Percentiles rank a stretch among this genome's conserved stretches.
phyloP scores from a whole-genome alignment of 768 basidiomycete species.

The Boletales sp. region DNA sequence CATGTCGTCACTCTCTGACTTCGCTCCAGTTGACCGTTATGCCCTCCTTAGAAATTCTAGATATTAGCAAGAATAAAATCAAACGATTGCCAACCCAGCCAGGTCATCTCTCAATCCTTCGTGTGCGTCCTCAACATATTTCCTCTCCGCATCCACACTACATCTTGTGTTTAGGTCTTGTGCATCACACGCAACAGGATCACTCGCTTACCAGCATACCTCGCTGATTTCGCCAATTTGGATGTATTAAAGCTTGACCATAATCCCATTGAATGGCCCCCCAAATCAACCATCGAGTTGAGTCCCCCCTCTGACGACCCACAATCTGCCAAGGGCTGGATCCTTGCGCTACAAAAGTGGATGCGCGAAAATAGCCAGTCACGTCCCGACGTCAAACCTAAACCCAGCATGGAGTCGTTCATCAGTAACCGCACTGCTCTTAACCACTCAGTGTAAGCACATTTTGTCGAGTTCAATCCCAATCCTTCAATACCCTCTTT shows the following conservation, averaged over 20 bases:
- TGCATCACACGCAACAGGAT: constrained; percentile 86
- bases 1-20: constrained; percentile 11
- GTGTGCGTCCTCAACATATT: constrained; percentile 41
- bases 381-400: constrained; percentile 29
- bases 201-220: constrained; percentile 70
- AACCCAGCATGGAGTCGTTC: constrained; percentile 48
- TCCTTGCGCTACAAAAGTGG: constrained; percentile 71
- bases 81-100: constrained; percentile 74
- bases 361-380: constrained; percentile 49
- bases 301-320: constrained; percentile 40
- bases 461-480: neutral
- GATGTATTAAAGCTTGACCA: constrained; percentile 82
- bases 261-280: constrained; percentile 95
- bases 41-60: constrained; percentile 87
- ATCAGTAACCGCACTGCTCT: constrained; percentile 39
- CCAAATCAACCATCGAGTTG: constrained; percentile 50
- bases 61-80: constrained; percentile 91
- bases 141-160: neutral
- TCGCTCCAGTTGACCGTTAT: constrained; percentile 69
- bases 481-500: constrained; percentile 5
- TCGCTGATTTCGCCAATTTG: constrained; percentile 68
- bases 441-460: constrained; percentile 32
- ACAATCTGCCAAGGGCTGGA: constrained; percentile 67
- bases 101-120: constrained; percentile 72
- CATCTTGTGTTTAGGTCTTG: constrained; percentile 58